Conservation (phyloP, 2,329 filamentous ascomycete species). For the Alternaria ventricosa region DNA sequence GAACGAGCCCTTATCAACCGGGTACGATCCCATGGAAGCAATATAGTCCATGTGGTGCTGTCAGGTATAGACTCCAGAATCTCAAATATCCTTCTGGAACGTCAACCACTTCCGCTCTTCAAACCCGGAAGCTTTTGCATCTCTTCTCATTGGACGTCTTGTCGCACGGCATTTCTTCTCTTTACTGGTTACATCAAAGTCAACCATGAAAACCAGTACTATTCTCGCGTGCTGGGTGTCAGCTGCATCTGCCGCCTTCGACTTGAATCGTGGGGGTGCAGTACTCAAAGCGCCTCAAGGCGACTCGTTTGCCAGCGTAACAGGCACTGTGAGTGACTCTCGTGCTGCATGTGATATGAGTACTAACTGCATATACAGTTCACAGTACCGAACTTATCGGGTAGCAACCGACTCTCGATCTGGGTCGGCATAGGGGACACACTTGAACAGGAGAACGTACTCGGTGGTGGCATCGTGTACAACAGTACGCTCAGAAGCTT, state of each 20-base stretch:
- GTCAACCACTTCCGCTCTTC: not conserved
- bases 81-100: constrained; percentile 9
- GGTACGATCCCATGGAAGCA: constrained; percentile 16
- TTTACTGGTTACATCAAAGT: not conserved
- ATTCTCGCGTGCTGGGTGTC: constrained; percentile 18
- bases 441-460: constrained; percentile 27
- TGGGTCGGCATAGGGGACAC: constrained; percentile 35
- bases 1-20: constrained; percentile 9
- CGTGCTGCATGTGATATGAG: not conserved
- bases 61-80: constrained; percentile 2
- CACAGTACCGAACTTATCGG: constrained; percentile 27
- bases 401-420: constrained; percentile 28
- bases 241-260: constrained; percentile 28
- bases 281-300: constrained; percentile 34
- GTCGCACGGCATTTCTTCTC: not conserved
- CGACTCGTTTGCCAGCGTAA: constrained; percentile 28
- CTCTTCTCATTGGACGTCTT: constrained; percentile 3
- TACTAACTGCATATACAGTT: constrained; percentile 11
- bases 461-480: constrained; percentile 30
- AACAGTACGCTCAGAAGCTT: constrained; percentile 28
- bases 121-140: not conserved
- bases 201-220: constrained; percentile 19
- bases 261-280: constrained; percentile 31
- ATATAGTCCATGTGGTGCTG: constrained; percentile 16
- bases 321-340: constrained; percentile 17